Evolutionary conservation across 1,284 basidiomycete genomes (phyloP), one percentile per base, ranked within the genome.

Genomic region (Moniliella sp.): DNA sequence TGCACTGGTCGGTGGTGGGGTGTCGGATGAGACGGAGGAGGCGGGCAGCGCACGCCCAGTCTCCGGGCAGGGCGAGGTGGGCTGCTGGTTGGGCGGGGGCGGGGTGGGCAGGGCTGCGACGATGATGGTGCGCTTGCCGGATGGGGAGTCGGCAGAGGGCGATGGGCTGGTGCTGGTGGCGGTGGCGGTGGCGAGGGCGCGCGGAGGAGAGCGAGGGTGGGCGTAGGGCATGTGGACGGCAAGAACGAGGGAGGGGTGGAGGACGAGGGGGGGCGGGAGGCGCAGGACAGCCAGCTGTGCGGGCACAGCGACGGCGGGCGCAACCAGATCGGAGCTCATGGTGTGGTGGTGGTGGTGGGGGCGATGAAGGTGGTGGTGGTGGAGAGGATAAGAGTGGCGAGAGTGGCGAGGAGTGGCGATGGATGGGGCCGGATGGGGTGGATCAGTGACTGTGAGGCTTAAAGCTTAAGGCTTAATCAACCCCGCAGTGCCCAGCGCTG

Each of bases 171-270:
- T 23, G 8, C 21, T 7, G 7, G 12, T 8, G n/a, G 16, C 18
- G 7, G 30, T 21, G 15, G 18, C 32, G 18, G 34, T 31, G 46
- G 39, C n/a, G 56, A 34, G 8, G 52, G 51, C 9, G 55, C 48
- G 35, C 53, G 52, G 46, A 59, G 46, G n/a, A 59, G 43, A 27
- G 40, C 42, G 25, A 59, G 42, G 7, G 52, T 56, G 45, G 10
- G 45, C 41, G 31, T 59, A 53, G 2, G 46, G 45, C 28, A 57
- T 37, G 25, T 49, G 46, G 31, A 59, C 45, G 27, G 45, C 46
- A 28, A 59, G 46, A n/a, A 59, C 34, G 11, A 59, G 44, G 8
- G 47, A 48, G 14, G 56, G 56, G 33, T 57, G 50, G 17, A 59
- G 39, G 11, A 59, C 42, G 16, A 51, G 44, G 8, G 54, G 54